Conservation (phyloP, 2,329 filamentous ascomycete species). For the Neonectria ditissima region DNA sequence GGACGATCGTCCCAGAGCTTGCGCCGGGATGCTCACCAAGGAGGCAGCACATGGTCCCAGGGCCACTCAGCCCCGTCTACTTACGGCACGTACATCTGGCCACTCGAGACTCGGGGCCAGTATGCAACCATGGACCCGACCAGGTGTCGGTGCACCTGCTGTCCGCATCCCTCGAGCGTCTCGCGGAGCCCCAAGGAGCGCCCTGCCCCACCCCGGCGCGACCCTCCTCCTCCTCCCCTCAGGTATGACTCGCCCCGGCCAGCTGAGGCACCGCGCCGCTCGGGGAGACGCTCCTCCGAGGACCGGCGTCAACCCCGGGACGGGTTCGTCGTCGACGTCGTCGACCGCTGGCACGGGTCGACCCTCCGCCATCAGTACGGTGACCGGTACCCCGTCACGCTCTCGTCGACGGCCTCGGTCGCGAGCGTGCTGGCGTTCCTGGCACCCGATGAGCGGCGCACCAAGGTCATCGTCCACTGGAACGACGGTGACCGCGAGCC, state of each 20-base stretch:
- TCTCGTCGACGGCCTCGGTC: slow-evolving; percentile 31
- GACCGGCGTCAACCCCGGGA: neutral
- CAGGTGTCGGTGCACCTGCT: slow-evolving; percentile 39
- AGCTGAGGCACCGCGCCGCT: slow-evolving; percentile 6
- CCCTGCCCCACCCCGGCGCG: slow-evolving; percentile 2
- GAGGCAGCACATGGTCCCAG: neutral
- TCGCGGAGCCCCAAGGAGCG: slow-evolving; percentile 26
- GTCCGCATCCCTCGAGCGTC: slow-evolving; percentile 38
- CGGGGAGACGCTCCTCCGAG: neutral
- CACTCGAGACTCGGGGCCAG: slow-evolving; percentile 29
- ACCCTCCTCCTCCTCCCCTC: slow-evolving; percentile 1
- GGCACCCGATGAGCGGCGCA: slow-evolving; percentile 35
- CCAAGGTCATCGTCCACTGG: slow-evolving; percentile 48
- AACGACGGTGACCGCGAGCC: slow-evolving; percentile 38
- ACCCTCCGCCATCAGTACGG: slow-evolving; percentile 33
- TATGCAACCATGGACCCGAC: slow-evolving; percentile 39
- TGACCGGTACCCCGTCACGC: slow-evolving; percentile 34
- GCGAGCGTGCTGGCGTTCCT: slow-evolving; percentile 39
- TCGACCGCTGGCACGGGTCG: slow-evolving; percentile 35
- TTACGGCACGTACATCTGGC: slow-evolving; percentile 40
- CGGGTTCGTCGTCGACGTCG: slow-evolving; percentile 36
- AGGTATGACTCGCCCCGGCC: slow-evolving; percentile 8
- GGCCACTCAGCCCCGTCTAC: slow-evolving; percentile 17
- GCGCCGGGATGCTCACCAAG: neutral
- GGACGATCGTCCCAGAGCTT: neutral